Evolutionary conservation across 306 rosid genomes (phyloP).

Genomic region (Trichosanthes truncata): DNA sequence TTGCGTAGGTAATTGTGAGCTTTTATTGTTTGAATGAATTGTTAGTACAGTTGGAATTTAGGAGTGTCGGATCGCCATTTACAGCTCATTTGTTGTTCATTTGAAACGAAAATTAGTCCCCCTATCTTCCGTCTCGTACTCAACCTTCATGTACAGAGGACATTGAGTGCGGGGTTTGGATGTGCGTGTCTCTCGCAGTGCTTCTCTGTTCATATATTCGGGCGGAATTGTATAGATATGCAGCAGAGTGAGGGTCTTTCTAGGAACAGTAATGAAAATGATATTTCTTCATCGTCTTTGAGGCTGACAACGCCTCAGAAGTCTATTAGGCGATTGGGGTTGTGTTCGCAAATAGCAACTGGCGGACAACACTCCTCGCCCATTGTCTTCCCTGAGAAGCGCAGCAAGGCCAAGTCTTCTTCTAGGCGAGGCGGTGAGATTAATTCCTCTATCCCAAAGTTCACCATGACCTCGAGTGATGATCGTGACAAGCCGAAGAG

Average conservation of each 20-base stretch:
- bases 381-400: slow-evolving; percentile 90
- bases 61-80: slow-evolving; percentile 1
- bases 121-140: neutral
- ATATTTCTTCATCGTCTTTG: slow-evolving; percentile 30
- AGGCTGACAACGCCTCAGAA: slow-evolving; percentile 64
- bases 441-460: slow-evolving; percentile 16
- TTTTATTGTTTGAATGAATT: slow-evolving; percentile 1
- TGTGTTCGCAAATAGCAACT: slow-evolving; percentile 83
- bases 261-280: slow-evolving; percentile 39
- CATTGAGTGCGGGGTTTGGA: slow-evolving; percentile 7
- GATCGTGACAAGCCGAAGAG: slow-evolving; percentile 40
- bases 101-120: neutral
- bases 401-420: slow-evolving; percentile 52
- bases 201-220: neutral
- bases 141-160: neutral
- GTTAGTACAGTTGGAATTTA: neutral
- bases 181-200: slow-evolving; percentile 10
- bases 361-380: slow-evolving; percentile 89
- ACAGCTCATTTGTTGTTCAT: neutral
- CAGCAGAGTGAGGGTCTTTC: slow-evolving; percentile 56
- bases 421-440: slow-evolving; percentile 32
- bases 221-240: slow-evolving; percentile 35
- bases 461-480: slow-evolving; percentile 19
- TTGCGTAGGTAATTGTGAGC: slow-evolving; percentile 4
- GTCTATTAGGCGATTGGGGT: slow-evolving; percentile 69